Evolutionary conservation across 139 green algal species (phyloP).

Genomic region (Chlorokybus atmophyticus): DNA sequence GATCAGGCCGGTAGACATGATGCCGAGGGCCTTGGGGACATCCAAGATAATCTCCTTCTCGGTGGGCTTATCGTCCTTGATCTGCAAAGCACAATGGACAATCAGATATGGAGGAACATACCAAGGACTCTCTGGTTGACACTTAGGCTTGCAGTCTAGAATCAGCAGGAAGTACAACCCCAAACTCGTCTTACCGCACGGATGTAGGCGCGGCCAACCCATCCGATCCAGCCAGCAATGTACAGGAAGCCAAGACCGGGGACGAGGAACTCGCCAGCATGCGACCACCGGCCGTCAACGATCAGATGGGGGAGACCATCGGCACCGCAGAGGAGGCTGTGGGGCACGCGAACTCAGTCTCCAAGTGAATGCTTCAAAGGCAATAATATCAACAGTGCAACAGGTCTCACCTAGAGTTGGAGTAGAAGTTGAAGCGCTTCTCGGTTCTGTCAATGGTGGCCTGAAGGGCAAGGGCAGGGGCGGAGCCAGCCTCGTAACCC

Average conservation of each 20-base stretch:
- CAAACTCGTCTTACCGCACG: no score
- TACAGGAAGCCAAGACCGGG: conserved; percentile 94
- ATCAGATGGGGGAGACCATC: conserved; percentile 97
- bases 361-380: no score
- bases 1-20: conserved; percentile 48
- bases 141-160: no score
- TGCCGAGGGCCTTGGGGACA: conserved; percentile 63
- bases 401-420: no score
- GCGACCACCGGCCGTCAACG: conserved; percentile 85
- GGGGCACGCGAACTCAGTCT: no score
- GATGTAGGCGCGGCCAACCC: conserved; percentile 84
- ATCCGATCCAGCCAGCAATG: conserved; percentile 92
- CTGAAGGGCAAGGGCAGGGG: conserved; percentile 24
- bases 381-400: no score
- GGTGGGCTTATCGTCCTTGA: conserved; percentile 49
- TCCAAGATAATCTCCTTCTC: conserved; percentile 99
- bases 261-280: conserved; percentile 72
- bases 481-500: conserved; percentile 23
- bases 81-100: neutral
- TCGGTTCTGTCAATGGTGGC: no score
- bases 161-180: no score
- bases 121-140: no score
- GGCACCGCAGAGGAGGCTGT: conserved; percentile 87
- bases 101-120: neutral
- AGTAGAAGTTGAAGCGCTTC: no score